Base-by-base conservation (phyloP, 768 basidiomycete genomes). In the Termitomyces sp. region DNA sequence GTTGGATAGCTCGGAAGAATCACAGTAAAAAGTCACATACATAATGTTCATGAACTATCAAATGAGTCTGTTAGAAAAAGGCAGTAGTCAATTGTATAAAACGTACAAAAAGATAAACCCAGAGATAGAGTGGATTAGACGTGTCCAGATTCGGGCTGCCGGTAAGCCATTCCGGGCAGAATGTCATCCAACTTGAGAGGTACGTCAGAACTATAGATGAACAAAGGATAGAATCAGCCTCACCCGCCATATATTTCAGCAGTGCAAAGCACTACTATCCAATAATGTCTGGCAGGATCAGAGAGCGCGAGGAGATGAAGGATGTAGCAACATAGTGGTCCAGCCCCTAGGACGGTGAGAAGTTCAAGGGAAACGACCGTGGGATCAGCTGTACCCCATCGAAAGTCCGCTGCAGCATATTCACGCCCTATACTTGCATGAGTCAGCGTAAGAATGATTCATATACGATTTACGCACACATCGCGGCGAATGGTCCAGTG, bases 111-210 rank as follows among this genome's bases (percentile, higher is more conserved):
- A 93, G 86, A 74, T 93, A 92, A 10, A 92, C 86, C 90, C 90
- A 94, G 56, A 92, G 79, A 68, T 86, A 82, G 42, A 92, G 73
- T 32, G 78, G 74, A 66, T 91, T 90, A 8, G 87, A 88, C 0
- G 84, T 90, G 67, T 89, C 80, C 57, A 94, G 73, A 70, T 81
- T 89, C 0, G 86, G 84, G 67, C 84, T 89, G 20, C 89, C 90
- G 1, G 82, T 86, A 52, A 94, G 75, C 91, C 91, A 93, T 73
- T 93, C 92, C 0, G 92, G 92, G 68, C 86, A 87, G 74, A 94
- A 94, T 3, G 91, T 94, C 92, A 94, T 92, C 86, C 86, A 92
- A 36, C 86, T 87, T 62, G 38, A 25, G 34, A n/a, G 46, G 29
- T 42, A 47, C 12, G 42, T 43, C n/a, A 56, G 6, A 20, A n/a